Percentiles rank a stretch among this genome's conserved stretches.
Evolutionary conservation across 192 early-diverging fungal genomes (phyloP).

Genomic region (Linnemannia hyalina): DNA sequence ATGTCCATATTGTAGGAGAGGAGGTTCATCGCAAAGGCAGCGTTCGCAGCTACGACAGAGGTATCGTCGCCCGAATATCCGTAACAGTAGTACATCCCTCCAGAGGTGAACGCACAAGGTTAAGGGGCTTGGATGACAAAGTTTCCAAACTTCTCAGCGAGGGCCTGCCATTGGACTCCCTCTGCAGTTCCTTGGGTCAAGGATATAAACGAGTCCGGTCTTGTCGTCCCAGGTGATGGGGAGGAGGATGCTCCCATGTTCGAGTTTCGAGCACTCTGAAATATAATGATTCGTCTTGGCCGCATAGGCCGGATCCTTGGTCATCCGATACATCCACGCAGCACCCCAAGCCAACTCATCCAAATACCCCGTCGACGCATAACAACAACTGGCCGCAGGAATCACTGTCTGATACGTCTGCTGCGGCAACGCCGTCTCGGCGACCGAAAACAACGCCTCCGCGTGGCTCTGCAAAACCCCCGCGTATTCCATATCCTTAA

Average conservation of each 20-base stretch:
- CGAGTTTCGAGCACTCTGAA: conserved; percentile 38
- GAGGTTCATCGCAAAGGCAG: conserved; percentile 29
- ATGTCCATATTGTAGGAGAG: conserved; percentile 17
- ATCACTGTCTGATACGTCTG: conserved; percentile 55
- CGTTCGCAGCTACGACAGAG: conserved; percentile 23
- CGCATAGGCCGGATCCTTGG: conserved; percentile 54
- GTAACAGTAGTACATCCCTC: conserved; percentile 53
- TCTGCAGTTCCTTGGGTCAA: conserved; percentile 41
- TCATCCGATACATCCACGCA: conserved; percentile 65
- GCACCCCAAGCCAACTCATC: conserved; percentile 64
- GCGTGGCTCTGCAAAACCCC: conserved; percentile 49
- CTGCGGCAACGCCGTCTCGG: conserved; percentile 54
- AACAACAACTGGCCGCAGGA: conserved; percentile 50
- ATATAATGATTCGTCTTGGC: conserved; percentile 58
- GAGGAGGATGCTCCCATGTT: not conserved
- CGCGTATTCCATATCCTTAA: conserved; percentile 59
- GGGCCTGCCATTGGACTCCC: conserved; percentile 38
- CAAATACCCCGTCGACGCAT: conserved; percentile 49
- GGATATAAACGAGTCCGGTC: conserved; percentile 57
- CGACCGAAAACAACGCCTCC: conserved; percentile 54
- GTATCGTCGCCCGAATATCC: conserved; percentile 34
- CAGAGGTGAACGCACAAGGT: conserved; percentile 49
- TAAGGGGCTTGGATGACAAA: conserved; percentile 18
- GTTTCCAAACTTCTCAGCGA: conserved; percentile 56
- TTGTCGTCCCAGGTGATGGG: conserved; percentile 65